Conservation (phyloP, 2,329 filamentous ascomycete species). For the Metarhizium brunneum region DNA sequence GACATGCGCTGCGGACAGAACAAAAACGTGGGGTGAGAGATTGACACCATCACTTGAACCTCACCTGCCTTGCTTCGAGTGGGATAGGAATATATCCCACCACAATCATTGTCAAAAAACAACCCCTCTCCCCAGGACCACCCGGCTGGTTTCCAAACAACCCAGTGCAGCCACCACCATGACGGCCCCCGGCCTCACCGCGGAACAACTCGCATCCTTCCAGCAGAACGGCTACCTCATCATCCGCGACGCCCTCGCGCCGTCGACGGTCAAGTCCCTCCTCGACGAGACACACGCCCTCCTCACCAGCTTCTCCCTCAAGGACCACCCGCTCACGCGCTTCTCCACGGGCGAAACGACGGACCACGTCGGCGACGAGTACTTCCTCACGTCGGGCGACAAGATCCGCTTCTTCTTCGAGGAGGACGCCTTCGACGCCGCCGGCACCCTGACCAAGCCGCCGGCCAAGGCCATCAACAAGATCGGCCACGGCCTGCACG, state of each 20-base stretch:
- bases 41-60: too few relatives aligned
- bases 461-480: slow-evolving; percentile 85
- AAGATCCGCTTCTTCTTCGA: slow-evolving; percentile 97
- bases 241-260: slow-evolving; percentile 65
- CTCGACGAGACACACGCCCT: slow-evolving; percentile 66
- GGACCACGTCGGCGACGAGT: slow-evolving; percentile 84
- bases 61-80: too few relatives aligned
- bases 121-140: neutral
- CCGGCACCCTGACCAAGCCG: slow-evolving; percentile 61
- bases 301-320: slow-evolving; percentile 67
- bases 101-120: too few relatives aligned
- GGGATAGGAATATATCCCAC: too few relatives aligned
- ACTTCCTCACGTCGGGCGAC: slow-evolving; percentile 85
- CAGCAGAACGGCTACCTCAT: slow-evolving; percentile 82
- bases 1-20: too few relatives aligned
- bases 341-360: slow-evolving; percentile 75
- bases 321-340: slow-evolving; percentile 81
- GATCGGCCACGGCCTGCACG: slow-evolving; percentile 71
- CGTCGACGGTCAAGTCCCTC: slow-evolving; percentile 55
- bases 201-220: slow-evolving; percentile 64
- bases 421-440: slow-evolving; percentile 71
- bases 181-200: slow-evolving; percentile 47
- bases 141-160: neutral
- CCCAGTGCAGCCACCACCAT: neutral
- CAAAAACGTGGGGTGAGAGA: too few relatives aligned